These are phyloP conservation scores for Scenedesmus sp. DNA, from an alignment of 163 green algal species.

Conservation along the genomic window DNA sequence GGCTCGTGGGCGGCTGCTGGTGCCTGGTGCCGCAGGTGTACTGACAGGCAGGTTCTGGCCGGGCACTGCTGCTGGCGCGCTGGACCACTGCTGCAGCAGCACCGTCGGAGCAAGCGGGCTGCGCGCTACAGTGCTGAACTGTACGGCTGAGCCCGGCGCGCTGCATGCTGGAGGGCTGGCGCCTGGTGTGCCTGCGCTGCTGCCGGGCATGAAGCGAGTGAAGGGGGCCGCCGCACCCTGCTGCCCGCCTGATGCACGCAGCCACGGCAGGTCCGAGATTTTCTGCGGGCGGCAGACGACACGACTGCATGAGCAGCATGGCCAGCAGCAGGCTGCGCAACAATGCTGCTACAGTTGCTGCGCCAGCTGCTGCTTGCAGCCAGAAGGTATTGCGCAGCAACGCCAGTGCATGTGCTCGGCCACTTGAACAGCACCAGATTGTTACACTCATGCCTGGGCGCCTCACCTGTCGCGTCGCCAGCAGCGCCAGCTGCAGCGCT, in stretches of 20 bases:
- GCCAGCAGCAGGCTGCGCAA: no score
- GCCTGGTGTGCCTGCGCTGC: background rate
- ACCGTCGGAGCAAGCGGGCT: background rate
- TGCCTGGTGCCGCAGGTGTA: background rate
- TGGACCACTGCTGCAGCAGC: slow-evolving; percentile 23
- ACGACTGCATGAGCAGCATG: background rate
- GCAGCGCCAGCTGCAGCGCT: slow-evolving; percentile 33
- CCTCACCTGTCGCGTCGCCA: slow-evolving; percentile 21
- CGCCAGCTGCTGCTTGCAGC: background rate
- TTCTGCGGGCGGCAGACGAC: background rate
- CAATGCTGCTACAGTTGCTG: background rate
- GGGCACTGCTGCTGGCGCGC: background rate
- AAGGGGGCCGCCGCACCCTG: background rate
- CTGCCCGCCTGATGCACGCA: background rate
- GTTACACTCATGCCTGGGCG: background rate
- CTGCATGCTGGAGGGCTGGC: background rate
- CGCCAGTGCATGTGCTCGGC: background rate
- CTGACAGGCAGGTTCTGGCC: slow-evolving; percentile 1
- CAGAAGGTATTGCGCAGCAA: background rate
- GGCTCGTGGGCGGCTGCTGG: background rate
- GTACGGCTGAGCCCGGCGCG: background rate
- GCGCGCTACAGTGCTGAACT: background rate
- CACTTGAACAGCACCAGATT: background rate
- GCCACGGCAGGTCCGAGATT: slow-evolving; percentile 11
- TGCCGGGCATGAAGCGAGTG: slow-evolving; percentile 6